These are phyloP conservation scores for Zygosaccharomyces pseudorouxii DNA, from an alignment of 805 yeast genomes.

Conservation along the genomic window DNA sequence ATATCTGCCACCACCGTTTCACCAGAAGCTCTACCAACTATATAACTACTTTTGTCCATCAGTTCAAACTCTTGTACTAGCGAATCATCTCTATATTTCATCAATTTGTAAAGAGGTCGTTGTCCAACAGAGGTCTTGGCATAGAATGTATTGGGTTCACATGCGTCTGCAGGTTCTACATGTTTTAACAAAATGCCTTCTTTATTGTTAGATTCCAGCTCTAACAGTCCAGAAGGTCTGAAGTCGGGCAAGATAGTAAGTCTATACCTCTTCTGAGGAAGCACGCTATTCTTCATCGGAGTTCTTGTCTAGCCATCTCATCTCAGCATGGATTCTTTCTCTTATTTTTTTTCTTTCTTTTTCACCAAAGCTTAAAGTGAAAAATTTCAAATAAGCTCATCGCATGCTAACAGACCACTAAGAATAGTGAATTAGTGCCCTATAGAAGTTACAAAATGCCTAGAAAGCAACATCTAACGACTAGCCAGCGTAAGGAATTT, in stretches of 20 bases:
- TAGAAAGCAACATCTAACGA: conserved; percentile 33
- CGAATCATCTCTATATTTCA: conserved; percentile 30
- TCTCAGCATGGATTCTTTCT: neutral
- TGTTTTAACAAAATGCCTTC: conserved; percentile 39
- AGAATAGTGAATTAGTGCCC: neutral
- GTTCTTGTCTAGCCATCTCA: neutral
- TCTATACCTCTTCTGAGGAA: neutral
- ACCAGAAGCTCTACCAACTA: conserved; percentile 38
- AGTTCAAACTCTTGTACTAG: conserved; percentile 24
- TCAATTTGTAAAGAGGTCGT: conserved; percentile 27
- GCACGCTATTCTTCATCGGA: neutral
- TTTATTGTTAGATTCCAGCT: conserved; percentile 37
- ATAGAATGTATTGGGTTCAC: conserved; percentile 25
- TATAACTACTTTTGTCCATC: conserved; percentile 27
- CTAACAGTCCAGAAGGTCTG: conserved; percentile 41
- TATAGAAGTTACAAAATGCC: conserved; percentile 31
- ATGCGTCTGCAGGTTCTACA: conserved; percentile 36
- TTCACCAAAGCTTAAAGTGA: neutral
- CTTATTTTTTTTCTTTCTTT: neutral
- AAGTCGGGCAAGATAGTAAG: conserved; percentile 26
- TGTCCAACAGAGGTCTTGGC: conserved; percentile 17
- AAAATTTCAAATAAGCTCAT: conserved; percentile 7
- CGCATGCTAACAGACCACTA: neutral
- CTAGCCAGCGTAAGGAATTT: conserved; percentile 36
- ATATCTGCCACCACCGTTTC: conserved; percentile 36